Evolutionary conservation across 345 rosid genomes (phyloP).

Genomic region (Raphanus raphanistrum): DNA sequence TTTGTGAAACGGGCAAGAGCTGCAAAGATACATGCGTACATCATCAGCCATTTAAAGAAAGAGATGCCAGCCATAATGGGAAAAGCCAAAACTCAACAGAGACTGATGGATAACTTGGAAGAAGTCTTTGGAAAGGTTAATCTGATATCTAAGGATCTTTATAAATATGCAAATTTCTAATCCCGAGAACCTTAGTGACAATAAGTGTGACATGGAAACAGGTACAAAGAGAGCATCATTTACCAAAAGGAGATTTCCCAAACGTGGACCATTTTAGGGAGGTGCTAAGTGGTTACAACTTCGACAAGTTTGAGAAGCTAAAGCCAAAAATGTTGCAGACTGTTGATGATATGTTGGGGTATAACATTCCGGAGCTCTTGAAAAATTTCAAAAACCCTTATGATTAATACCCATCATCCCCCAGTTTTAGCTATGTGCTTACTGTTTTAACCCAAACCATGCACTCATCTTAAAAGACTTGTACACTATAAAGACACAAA

Average conservation of each 20-base stretch:
- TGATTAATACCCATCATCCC: conserved; percentile 41
- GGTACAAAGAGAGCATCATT: conserved; percentile 88
- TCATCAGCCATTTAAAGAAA: conserved; percentile 82
- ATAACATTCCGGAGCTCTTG: conserved; percentile 82
- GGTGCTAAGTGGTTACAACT: conserved; percentile 67
- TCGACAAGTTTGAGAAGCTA: conserved; percentile 86
- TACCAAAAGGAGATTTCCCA: conserved; percentile 91
- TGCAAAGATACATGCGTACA: conserved; percentile 88
- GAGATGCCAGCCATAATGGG: conserved; percentile 96
- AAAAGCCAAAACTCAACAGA: conserved; percentile 87
- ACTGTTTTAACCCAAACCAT: background rate
- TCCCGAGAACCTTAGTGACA: background rate
- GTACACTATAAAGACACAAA: conserved; percentile 7
- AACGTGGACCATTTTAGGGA: conserved; percentile 79
- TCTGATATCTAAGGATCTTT: background rate
- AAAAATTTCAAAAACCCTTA: conserved; percentile 84
- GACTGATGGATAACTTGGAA: conserved; percentile 71
- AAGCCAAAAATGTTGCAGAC: conserved; percentile 88
- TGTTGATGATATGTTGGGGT: conserved; percentile 91
- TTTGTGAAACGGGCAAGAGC: conserved; percentile 97
- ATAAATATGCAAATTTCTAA: background rate
- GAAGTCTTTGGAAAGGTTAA: conserved; percentile 75
- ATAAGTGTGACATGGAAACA: conserved; percentile 27
- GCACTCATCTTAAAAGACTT: conserved; percentile 13
- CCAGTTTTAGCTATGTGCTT: background rate